Evolutionary conservation across 495 filamentous ascomycete genomes (phyloP).

Genomic region (Bombardia bombarda): DNA sequence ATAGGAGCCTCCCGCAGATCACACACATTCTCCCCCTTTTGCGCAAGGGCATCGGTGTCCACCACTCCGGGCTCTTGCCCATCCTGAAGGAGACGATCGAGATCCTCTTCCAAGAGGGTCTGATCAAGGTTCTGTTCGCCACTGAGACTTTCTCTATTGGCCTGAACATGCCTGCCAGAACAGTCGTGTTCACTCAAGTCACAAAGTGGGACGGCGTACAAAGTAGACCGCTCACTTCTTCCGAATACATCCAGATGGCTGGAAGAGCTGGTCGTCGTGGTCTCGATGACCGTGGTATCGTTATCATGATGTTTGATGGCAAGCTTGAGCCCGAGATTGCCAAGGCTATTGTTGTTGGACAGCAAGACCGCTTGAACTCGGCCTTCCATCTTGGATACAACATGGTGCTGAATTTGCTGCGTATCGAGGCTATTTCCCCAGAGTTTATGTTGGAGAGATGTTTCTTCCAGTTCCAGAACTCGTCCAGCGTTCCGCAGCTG

Average conservation of each 20-base stretch:
- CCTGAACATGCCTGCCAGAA: conserved; percentile 98
- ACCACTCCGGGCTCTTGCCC: conserved; percentile 91
- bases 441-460: conserved; percentile 95
- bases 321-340: conserved; percentile 93
- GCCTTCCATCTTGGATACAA: conserved; percentile 99
- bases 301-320: conserved; percentile 98
- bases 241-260: conserved; percentile 98
- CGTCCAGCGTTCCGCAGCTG: conserved; percentile 69
- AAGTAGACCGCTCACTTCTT: conserved; percentile 80
- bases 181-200: conserved; percentile 94
- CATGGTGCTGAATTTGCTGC: conserved; percentile 93
- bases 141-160: conserved; percentile 99
- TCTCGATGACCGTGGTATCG: conserved; percentile 95
- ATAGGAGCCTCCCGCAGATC: conserved; percentile 81
- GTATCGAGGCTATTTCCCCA: conserved; percentile 92
- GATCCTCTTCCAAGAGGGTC: conserved; percentile 94
- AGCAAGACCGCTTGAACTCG: conserved; percentile 94
- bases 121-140: conserved; percentile 96
- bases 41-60: conserved; percentile 87
- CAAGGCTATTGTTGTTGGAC: conserved; percentile 88
- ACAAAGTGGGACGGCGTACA: conserved; percentile 87
- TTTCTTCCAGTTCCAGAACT: conserved; percentile 97
- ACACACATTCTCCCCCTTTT: conserved; percentile 83
- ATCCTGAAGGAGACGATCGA: conserved; percentile 98
- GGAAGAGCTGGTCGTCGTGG: conserved; percentile 92